Conservation (phyloP, 2,329 filamentous ascomycete species). For the Xylariaceae sp. region DNA sequence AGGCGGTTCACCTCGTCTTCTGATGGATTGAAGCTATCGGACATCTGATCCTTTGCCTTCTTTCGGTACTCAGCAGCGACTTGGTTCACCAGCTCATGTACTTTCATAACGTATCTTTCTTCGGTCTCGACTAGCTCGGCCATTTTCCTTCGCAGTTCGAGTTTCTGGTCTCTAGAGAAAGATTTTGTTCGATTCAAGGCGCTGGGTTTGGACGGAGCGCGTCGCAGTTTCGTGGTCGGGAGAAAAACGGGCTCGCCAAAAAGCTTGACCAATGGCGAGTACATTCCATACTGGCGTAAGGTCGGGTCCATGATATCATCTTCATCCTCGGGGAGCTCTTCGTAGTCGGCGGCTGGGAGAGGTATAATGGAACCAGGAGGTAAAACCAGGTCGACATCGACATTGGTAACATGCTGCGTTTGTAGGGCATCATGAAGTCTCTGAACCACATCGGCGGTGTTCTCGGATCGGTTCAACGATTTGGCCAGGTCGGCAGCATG, state of each 20-base stretch:
- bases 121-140: slow-evolving; percentile 89
- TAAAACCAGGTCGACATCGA: slow-evolving; percentile 83
- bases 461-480: slow-evolving; percentile 78
- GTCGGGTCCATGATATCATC: slow-evolving; percentile 63
- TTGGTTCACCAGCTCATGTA: slow-evolving; percentile 76
- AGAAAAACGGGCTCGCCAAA: slow-evolving; percentile 84
- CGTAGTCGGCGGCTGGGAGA: slow-evolving; percentile 54
- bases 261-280: slow-evolving; percentile 70
- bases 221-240: slow-evolving; percentile 77
- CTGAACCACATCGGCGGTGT: slow-evolving; percentile 66
- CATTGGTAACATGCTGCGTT: slow-evolving; percentile 76
- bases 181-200: slow-evolving; percentile 73
- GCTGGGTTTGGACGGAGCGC: slow-evolving; percentile 82
- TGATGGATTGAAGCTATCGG: slow-evolving; percentile 65
- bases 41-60: slow-evolving; percentile 56
- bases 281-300: slow-evolving; percentile 68
- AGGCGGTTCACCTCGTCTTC: slow-evolving; percentile 69
- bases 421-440: slow-evolving; percentile 73
- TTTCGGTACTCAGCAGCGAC: slow-evolving; percentile 77
- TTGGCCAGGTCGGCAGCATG: slow-evolving; percentile 89
- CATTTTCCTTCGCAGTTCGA: slow-evolving; percentile 82
- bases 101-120: slow-evolving; percentile 85
- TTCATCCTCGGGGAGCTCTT: slow-evolving; percentile 58
- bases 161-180: slow-evolving; percentile 77
- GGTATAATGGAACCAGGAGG: slow-evolving; percentile 73